phyloP scores from a whole-genome alignment of 2,329 filamentous ascomycete genomes.

The Lachnellula occidentalis region DNA sequence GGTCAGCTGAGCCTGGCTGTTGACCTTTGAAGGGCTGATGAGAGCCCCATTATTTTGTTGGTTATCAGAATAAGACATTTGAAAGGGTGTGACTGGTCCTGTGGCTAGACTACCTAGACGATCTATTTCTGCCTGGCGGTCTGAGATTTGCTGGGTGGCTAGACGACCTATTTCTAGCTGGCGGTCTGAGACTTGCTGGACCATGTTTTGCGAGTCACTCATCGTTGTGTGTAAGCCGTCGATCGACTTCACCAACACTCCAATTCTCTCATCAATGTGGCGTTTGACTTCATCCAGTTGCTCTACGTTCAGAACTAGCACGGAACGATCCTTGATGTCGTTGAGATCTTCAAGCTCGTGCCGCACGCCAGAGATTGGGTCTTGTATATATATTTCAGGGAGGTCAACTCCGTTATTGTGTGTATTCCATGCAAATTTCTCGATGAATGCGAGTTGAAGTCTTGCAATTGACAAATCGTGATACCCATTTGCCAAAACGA shows the following conservation, averaged over 20 bases:
- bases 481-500: constrained; percentile 78
- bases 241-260: constrained; percentile 73
- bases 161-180: constrained; percentile 78
- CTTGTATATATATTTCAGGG: constrained; percentile 96
- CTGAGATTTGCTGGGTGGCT: constrained; percentile 86
- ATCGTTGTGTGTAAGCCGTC: constrained; percentile 80
- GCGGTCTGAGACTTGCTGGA: constrained; percentile 83
- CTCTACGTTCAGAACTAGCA: constrained; percentile 92
- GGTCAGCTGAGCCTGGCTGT: constrained; percentile 54
- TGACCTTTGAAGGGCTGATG: constrained; percentile 26
- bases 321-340: constrained; percentile 91
- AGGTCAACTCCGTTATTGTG: constrained; percentile 88
- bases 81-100: constrained; percentile 20
- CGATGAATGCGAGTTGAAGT: constrained; percentile 92
- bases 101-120: constrained; percentile 50
- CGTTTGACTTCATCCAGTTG: constrained; percentile 91
- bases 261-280: constrained; percentile 89
- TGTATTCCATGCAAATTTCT: constrained; percentile 99
- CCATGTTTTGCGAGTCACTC: constrained; percentile 72
- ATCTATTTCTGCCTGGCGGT: constrained; percentile 85
- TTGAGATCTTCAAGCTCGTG: constrained; percentile 91
- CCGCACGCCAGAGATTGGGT: constrained; percentile 89
- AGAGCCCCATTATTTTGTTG: constrained; percentile 21
- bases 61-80: constrained; percentile 25
- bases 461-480: constrained; percentile 81